Evolutionary conservation across 2,329 filamentous ascomycete species (phyloP), one percentile per base, ranked within the genome.

Genomic region (Drechslerella stenobrocha): DNA sequence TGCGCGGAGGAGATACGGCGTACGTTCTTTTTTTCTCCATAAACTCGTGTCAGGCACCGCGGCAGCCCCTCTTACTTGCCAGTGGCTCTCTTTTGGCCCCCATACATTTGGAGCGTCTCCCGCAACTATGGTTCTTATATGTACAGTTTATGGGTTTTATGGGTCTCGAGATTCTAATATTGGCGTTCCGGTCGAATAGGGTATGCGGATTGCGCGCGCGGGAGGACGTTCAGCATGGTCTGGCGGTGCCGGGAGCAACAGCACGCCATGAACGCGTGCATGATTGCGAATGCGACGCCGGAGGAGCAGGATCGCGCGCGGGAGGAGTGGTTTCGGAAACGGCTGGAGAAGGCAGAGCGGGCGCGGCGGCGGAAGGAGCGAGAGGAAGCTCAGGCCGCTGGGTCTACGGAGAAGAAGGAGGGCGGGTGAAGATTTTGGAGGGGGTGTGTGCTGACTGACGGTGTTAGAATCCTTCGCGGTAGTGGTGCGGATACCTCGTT

Each of bases 191-290:
- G 13, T 20, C n/a, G 13, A 42, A n/a, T 72, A 96, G 92, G 88
- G 69, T 98, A 98, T 76, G 93, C 93, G 61, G 85, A 87, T 72
- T 98, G 93, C 81, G 91, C 91, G 53, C 82, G 87, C 50, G 86
- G 87, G 75, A 88, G 89, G 71, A 97, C 91, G 3, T 84, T 97
- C 73, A 90, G 87, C 59, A 88, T 93, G 63, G 87, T 90, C 9
- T 96, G 93, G 80, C 83, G 85, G 53, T 98, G 93, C 80, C 87
- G 90, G 55, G 78, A 82, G 48, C 82, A 91, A 74, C 87, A 90
- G 74, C 85, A 87, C 70, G 81, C 82, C 32, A 98, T 98, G 93
- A 98, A 98, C 79, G 81, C 80, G 69, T 98, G 93, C 80, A 96
- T 98, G 90, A 81, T 91, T 72, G 77, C 81, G 58, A 87, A 95